These are phyloP conservation scores for Penicillium simplicissimum DNA, from an alignment of 495 filamentous ascomycete genomes.

Conservation along the genomic window DNA sequence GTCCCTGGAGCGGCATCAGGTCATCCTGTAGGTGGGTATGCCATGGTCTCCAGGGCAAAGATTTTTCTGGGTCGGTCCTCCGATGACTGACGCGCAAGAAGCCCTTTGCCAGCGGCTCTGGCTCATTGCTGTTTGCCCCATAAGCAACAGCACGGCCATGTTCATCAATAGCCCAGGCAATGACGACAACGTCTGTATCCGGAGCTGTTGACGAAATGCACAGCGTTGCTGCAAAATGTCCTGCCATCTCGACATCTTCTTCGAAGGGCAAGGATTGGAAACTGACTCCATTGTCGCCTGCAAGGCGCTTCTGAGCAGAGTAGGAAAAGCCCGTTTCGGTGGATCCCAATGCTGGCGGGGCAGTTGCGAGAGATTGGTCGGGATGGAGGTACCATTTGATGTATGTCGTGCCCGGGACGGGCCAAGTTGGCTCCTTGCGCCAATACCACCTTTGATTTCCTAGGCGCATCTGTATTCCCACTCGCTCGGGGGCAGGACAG, in stretches of 20 bases:
- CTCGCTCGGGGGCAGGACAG: not conserved
- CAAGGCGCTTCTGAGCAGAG: not conserved
- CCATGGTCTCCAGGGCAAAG: conserved; percentile 1
- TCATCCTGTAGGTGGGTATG: not conserved
- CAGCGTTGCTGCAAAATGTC: not conserved
- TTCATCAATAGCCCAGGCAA: not conserved
- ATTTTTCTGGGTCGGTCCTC: not conserved
- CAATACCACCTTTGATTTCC: conserved; percentile 3
- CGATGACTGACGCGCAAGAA: conserved; percentile 2
- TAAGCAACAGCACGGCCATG: not conserved
- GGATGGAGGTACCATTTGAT: not conserved
- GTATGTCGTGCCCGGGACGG: conserved; percentile 2
- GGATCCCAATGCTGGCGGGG: not conserved
- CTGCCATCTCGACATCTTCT: conserved; percentile 1
- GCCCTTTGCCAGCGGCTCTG: conserved; percentile 1
- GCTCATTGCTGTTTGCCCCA: not conserved
- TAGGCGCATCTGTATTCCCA: not conserved
- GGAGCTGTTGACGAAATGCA: not conserved
- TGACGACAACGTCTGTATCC: conserved; percentile 3
- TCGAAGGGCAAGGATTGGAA: conserved; percentile 3
- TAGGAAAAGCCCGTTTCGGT: not conserved
- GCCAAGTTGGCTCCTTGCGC: conserved; percentile 1
- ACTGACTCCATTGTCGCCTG: not conserved
- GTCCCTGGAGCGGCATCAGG: not conserved
- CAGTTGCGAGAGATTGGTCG: not conserved